Evolutionary conservation across 73 alveolate species (phyloP).

Genomic region (Symbiodinium natans): DNA sequence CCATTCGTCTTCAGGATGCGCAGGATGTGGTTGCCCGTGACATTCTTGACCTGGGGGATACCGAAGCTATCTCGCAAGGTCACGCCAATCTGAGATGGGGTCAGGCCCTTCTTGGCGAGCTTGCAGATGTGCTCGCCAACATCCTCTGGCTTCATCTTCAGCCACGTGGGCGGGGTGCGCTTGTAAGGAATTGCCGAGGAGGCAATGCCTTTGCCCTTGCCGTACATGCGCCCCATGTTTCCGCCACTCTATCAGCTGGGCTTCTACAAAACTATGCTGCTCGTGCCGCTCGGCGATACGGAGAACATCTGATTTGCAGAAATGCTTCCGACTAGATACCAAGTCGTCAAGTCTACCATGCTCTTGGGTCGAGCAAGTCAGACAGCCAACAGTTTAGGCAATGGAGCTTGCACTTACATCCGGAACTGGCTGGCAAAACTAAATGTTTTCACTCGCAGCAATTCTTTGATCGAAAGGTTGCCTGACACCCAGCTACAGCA

Average conservation of each 20-base stretch:
- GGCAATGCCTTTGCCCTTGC: constrained; percentile 98
- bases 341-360: too few relatives aligned
- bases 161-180: constrained; percentile 98
- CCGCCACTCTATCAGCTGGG: background rate
- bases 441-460: background rate
- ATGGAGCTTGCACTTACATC: too few relatives aligned
- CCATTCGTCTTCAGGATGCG: constrained; percentile 97
- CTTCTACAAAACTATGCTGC: background rate
- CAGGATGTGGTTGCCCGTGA: constrained; percentile 97
- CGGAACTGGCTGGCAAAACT: too few relatives aligned
- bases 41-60: constrained; percentile 97
- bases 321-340: too few relatives aligned
- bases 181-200: constrained; percentile 97
- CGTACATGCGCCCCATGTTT: constrained; percentile 98
- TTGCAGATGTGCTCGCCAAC: constrained; percentile 96
- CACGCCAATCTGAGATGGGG: constrained; percentile 98
- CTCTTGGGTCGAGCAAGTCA: too few relatives aligned
- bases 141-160: constrained; percentile 96
- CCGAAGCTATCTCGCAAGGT: constrained; percentile 98
- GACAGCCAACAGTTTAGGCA: too few relatives aligned
- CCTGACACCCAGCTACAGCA: background rate
- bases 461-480: background rate
- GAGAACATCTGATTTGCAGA: too few relatives aligned
- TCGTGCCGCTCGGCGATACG: too few relatives aligned
- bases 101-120: constrained; percentile 98